Conservation (phyloP, 2,329 filamentous ascomycete genomes). For the Sarocladium kiliense region DNA sequence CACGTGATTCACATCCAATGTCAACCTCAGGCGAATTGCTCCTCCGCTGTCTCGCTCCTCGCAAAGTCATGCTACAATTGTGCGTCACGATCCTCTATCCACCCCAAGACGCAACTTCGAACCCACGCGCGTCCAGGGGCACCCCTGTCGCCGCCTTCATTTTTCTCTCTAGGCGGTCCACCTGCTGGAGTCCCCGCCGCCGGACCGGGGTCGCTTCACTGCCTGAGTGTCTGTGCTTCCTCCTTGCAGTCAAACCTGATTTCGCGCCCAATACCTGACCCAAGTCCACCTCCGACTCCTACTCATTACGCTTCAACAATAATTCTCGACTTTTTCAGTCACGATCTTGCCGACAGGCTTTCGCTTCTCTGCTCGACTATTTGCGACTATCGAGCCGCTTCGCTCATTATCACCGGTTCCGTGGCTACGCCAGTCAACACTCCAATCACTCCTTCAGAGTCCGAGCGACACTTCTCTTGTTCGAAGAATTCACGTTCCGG, state of each 20-base stretch:
- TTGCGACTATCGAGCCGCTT: background rate
- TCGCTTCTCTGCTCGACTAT: background rate
- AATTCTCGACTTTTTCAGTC: background rate
- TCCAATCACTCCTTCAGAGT: background rate
- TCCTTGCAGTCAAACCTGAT: constrained; percentile 9
- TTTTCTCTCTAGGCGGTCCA: background rate
- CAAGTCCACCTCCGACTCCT: background rate
- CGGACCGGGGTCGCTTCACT: background rate
- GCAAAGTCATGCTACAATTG: background rate
- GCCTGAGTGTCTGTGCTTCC: constrained; percentile 1
- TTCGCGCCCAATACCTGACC: background rate
- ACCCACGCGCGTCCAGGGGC: background rate
- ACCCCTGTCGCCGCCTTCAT: constrained; percentile 4
- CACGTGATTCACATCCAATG: background rate
- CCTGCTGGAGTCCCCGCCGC: background rate
- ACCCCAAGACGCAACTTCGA: background rate
- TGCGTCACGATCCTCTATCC: background rate
- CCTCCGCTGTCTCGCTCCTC: background rate
- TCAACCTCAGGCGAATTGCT: background rate
- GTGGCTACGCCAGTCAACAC: background rate
- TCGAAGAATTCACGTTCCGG: background rate
- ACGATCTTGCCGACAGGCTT: background rate
- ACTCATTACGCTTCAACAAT: background rate
- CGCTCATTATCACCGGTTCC: background rate
- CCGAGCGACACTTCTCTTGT: background rate